A percentile compares a stretch with the other conserved stretches of the same genome.
Evolutionary conservation across 345 rosid genomes (phyloP).

Genomic region (Leavenworthia alabamica): DNA sequence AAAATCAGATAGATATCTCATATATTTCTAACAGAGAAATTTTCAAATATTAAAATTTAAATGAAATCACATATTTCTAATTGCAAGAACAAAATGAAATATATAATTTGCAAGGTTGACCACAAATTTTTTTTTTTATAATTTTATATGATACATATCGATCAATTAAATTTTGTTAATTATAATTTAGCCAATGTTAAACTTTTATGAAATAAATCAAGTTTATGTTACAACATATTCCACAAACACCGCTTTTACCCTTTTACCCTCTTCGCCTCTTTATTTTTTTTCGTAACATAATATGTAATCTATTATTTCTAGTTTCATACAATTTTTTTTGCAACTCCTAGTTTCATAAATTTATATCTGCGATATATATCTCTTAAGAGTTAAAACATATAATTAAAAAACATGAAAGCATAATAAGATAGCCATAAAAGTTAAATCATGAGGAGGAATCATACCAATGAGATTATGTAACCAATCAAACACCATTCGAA

Average conservation of each 20-base stretch:
- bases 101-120: no score
- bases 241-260: neutral
- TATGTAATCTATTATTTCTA: neutral
- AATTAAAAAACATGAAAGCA: slow-evolving; percentile 14
- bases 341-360: neutral
- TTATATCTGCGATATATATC: neutral
- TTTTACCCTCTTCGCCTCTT: neutral
- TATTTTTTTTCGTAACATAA: neutral
- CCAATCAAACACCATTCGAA: slow-evolving; percentile 23
- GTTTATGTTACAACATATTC: neutral
- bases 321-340: neutral
- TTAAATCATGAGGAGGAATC: slow-evolving; percentile 15
- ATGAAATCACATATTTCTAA: neutral
- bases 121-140: no score
- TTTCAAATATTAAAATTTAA: neutral
- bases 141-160: neutral
- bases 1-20: neutral
- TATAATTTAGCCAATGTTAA: neutral
- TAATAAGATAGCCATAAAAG: slow-evolving; percentile 20
- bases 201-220: neutral
- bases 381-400: neutral
- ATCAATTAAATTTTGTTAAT: neutral
- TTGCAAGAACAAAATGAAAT: neutral
- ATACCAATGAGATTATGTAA: slow-evolving; percentile 10
- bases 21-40: neutral